Base-by-base conservation (phyloP, 352 stramenopile genomes). In the Globisporangium takayamanum region DNA sequence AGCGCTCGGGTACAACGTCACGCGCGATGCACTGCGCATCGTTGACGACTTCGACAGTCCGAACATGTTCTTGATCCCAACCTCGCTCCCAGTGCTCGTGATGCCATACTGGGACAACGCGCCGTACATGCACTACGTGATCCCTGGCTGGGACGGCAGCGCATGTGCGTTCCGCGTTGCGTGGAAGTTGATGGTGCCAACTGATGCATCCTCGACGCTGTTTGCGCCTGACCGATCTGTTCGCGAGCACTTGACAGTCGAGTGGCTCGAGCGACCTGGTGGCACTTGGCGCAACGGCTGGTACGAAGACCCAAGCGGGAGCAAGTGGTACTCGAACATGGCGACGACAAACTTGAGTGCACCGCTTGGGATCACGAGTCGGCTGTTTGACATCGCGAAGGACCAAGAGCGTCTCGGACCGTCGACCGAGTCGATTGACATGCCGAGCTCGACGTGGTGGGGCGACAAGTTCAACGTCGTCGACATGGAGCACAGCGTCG, bases 271-370 rank as follows among this genome's bases (percentile, higher is more conserved):
- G 14, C 53, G 61, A 2, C 57, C 57, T 5, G 59, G 63, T 1
- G 69, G 71, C 0, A 42, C 55, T 1, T 78, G 72, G 76, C 53
- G 56, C 18, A 73, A 86, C 36, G 76, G 76, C 15, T 86, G 73
- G 73, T 63, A 74, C 57, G 67, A 78, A 26, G 48, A 66, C 16
- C 30, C 16, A 20, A 45, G 20, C 2, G 55, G 64, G 7, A 50
- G 41, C 1, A 66, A 64, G 20, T 78, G 70, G 70, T 66, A 71
- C 37, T 51, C 61, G 3, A 56, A 73, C 26, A n/a, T 73, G 5
- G 39, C 75, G 10, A 73, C 56, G 33, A 75, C 64, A 22, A 12
- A 58, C 55, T 36, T 36, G 30, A 36, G 30, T 36, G 30, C 30
- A 5, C 30, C 30, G 30, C 30, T 36, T 36, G 30, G 30, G 26